phyloP scores from a whole-genome alignment of 2,329 filamentous ascomycete species.

The Didymellaceae sp. region DNA sequence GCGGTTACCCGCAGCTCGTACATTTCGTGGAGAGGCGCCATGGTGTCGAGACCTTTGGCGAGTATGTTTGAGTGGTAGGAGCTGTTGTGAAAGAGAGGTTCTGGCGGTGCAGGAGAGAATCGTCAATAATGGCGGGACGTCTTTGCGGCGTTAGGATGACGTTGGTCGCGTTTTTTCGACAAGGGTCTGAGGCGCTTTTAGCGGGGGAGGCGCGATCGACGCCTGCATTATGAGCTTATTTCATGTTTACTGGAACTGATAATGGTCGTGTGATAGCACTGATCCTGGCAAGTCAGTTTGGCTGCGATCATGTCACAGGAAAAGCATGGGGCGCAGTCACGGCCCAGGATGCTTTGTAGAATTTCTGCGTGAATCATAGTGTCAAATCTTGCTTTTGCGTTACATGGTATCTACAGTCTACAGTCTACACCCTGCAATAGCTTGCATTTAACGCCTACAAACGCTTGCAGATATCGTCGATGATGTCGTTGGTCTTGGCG shows the following conservation, averaged over 20 bases:
- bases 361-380: no score
- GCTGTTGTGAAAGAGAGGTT: background rate
- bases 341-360: no score
- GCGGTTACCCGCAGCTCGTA: conserved; percentile 85
- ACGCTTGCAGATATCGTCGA: conserved; percentile 83
- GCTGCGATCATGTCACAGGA: no score
- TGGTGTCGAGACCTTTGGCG: no score
- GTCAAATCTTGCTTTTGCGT: background rate
- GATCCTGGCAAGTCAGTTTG: no score
- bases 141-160: conserved; percentile 11
- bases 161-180: conserved; percentile 16
- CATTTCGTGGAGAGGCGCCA: conserved; percentile 60
- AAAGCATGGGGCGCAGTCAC: no score
- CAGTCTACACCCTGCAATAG: background rate
- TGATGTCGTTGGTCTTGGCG: conserved; percentile 83
- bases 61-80: no score
- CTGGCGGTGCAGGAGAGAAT: background rate
- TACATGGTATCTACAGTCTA: conserved; percentile 9
- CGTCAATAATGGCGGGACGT: background rate
- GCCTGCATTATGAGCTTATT: conserved; percentile 16
- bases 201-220: conserved; percentile 16
- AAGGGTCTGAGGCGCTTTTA: background rate
- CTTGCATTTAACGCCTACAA: conserved; percentile 60
- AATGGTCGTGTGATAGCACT: no score
- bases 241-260: no score